Conservation (phyloP, 2,329 filamentous ascomycete species). For the Tolypocladium amazonense region DNA sequence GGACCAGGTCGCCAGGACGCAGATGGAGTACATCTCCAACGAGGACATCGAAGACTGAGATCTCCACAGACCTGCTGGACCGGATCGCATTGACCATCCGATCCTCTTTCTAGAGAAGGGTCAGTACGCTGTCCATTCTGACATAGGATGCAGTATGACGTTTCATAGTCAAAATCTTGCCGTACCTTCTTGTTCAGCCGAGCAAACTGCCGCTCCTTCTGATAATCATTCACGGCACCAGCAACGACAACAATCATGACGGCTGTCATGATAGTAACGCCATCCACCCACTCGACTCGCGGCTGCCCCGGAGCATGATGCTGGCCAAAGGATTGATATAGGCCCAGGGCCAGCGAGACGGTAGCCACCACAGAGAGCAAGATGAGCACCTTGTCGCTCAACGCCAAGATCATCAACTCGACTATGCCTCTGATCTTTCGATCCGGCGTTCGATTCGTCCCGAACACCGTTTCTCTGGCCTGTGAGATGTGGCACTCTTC, state of each 20-base stretch:
- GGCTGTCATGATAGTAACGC: constrained; percentile 55
- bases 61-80: constrained; percentile 51
- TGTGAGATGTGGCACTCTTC: neutral
- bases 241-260: constrained; percentile 29
- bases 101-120: constrained; percentile 43
- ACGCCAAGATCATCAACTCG: neutral
- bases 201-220: constrained; percentile 56
- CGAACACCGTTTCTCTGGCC: neutral
- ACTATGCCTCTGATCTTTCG: neutral
- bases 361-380: constrained; percentile 54
- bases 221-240: constrained; percentile 51
- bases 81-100: constrained; percentile 56
- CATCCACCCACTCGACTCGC: constrained; percentile 54
- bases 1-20: constrained; percentile 59
- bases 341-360: constrained; percentile 53
- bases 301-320: constrained; percentile 29
- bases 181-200: constrained; percentile 36
- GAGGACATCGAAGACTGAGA: constrained; percentile 56
- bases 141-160: neutral
- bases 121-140: neutral
- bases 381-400: constrained; percentile 39
- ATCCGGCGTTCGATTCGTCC: neutral
- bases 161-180: neutral
- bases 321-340: constrained; percentile 53
- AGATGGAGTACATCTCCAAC: constrained; percentile 62